Evolutionary conservation across 805 yeast genomes (phyloP), one percentile per base, ranked within the genome.

Genomic region (Saturnispora dispora): DNA sequence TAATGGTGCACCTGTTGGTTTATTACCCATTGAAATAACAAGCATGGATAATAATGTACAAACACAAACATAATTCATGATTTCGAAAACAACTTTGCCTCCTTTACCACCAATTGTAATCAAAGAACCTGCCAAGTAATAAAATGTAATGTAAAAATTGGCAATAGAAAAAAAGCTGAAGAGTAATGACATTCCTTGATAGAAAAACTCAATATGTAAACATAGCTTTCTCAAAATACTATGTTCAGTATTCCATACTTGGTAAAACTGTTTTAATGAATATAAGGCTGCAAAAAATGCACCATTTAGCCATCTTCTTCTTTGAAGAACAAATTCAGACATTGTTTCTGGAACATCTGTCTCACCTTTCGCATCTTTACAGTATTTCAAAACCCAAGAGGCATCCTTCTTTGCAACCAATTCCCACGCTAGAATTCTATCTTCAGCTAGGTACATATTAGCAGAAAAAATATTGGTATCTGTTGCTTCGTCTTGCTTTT

Each of bases 231-330:
- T 77, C n/a, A 79, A 57, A 9, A 76, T 61, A 2, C 96, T 85
- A 67, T 93, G 99, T 59, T 83, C 85, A 0, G 96, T 87, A 54
- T 77, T 72, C 96, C 96, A 91, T 52, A 93, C 85, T 59, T 86
- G 85, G 51, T 81, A 76, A 76, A 90, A 88, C 64, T 90, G 95
- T 51, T 86, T 63, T 57, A 87, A 87, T 2, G 97, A 82, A 65
- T 85, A 93, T 50, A 90, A 73, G 3, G 98, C 98, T 0, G 99
- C 98, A 71, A 93, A 93, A 63, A 93, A 78, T 2, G 99, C 95
- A 65, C 99, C 99, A 67, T 91, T 91, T 55, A 91, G 77, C 99
- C 99, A 91, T 74, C 99, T 82, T 72, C 99, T 84, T 72, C 99
- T 83, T 71, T 91, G 99, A 51, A 93, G 79, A 49, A 91, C 87